phyloP scores from a whole-genome alignment of 2,329 filamentous ascomycete genomes.

The Stromatinia cepivora region DNA sequence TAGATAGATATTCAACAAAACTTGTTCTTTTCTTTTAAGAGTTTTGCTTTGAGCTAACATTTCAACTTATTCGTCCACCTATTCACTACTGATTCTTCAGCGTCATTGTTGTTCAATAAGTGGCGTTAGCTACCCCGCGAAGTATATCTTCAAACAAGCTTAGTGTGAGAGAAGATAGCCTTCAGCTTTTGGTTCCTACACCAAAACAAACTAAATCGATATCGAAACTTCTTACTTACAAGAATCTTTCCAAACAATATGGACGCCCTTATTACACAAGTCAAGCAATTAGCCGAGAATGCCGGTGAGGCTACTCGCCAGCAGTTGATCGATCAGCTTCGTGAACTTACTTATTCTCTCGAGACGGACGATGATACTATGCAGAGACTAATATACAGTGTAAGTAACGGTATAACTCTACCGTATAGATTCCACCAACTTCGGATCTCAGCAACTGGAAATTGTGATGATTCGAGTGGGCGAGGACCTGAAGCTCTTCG shows the following conservation, averaged over 20 bases:
- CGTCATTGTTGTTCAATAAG: neutral
- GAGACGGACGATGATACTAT: neutral
- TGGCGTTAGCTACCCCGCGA: neutral
- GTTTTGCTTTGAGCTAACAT: neutral
- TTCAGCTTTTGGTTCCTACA: neutral
- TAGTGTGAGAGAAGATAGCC: neutral
- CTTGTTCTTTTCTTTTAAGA: neutral
- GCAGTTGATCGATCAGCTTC: neutral
- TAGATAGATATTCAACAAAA: neutral
- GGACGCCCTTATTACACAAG: neutral
- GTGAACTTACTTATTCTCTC: neutral
- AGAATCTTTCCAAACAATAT: neutral
- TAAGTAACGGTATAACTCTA: neutral
- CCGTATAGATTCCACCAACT: neutral
- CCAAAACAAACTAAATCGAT: neutral
- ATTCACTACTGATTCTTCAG: neutral
- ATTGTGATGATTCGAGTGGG: slow-evolving; percentile 1
- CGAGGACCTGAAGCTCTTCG: neutral
- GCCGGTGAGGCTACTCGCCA: neutral
- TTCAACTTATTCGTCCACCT: neutral
- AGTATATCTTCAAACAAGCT: neutral
- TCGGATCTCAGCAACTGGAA: neutral
- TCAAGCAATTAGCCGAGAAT: neutral
- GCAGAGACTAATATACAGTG: slow-evolving; percentile 1
- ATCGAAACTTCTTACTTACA: neutral